Base-by-base conservation (phyloP, 495 filamentous ascomycete species). In the Tuber borchii region DNA sequence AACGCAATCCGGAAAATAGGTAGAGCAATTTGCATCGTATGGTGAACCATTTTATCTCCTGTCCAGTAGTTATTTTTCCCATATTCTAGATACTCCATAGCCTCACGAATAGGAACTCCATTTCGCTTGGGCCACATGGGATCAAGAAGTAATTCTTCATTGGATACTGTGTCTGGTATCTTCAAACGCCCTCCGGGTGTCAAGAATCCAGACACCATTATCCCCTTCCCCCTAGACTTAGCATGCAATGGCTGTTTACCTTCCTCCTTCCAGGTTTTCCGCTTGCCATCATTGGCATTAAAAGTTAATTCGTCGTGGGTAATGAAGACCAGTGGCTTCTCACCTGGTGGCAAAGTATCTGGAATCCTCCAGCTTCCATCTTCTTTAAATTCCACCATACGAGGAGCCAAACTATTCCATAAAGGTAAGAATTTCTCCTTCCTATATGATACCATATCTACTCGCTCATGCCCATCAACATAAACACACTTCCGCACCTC, bases 401-500 rank as follows among this genome's bases (percentile, higher is more conserved):
- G 0, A 12, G 51, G 51, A 10, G 10, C n/a, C 1, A 26, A 10
- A 26, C 22, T 26, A 26, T 26, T 9, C 51, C 10, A 56, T n/a
- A 26, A 3, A 26, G 22, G 22, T 56, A 56, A 12, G 7, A 26
- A 76, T 37, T 0, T 37, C n/a, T 40, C 42, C 68, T 68, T 72
- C 19, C 74, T 19, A 40, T 78, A 76, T 14, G 16, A 1, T n/a
- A 76, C 74, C 16, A 76, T 69, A 76, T 76, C 51, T 46, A 20
- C 69, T 10, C 69, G 0, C 46, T 73, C 74, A 73, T 78, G 69
- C 0, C 70, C 51, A 78, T 78, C 76, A 20, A 76, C 26, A 69
- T 78, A 76, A 37, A 78, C 76, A 40, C 69, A 69, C 56, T 76
- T 78, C 39, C 1, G 73, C 3, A 78, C 74, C 12, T 71, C 31